Percentiles rank a stretch among this genome's conserved stretches.
Conservation (phyloP, 2,329 filamentous ascomycete species). For the Fusarium euwallaceae region DNA sequence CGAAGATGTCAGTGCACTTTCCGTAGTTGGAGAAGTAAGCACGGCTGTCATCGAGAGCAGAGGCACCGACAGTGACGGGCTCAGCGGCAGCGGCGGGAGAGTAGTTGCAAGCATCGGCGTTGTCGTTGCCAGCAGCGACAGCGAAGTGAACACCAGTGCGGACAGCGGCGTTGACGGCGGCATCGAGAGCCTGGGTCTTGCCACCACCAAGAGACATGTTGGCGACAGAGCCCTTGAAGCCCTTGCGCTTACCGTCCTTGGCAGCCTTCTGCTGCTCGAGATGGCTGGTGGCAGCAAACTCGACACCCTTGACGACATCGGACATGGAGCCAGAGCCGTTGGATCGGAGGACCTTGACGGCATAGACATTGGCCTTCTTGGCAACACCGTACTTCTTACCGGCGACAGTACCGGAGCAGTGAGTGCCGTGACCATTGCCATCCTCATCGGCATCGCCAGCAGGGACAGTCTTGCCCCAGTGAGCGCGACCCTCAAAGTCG, state of each 20-base stretch:
- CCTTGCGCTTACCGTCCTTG: slow-evolving; percentile 91
- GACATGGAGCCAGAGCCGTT: slow-evolving; percentile 99
- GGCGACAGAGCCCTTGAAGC: slow-evolving; percentile 98
- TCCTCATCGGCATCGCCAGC: slow-evolving; percentile 85
- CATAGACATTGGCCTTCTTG: slow-evolving; percentile 97
- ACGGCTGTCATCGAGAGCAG: slow-evolving; percentile 91
- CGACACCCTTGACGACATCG: slow-evolving; percentile 97
- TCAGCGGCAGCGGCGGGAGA: slow-evolving; percentile 93
- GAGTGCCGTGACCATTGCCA: slow-evolving; percentile 98
- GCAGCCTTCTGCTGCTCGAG: slow-evolving; percentile 79
- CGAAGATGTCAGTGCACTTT: slow-evolving; percentile 99
- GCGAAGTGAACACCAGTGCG: slow-evolving; percentile 95
- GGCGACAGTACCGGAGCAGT: slow-evolving; percentile 98
- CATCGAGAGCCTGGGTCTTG: slow-evolving; percentile 92
- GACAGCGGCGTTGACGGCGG: slow-evolving; percentile 94
- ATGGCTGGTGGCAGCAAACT: slow-evolving; percentile 90
- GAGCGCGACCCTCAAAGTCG: slow-evolving; percentile 95
- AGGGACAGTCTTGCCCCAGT: slow-evolving; percentile 98
- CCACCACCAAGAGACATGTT: slow-evolving; percentile 99
- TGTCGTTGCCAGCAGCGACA: slow-evolving; percentile 98
- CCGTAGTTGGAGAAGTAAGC: slow-evolving; percentile 99
- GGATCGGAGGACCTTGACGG: slow-evolving; percentile 97
- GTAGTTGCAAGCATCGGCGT: slow-evolving; percentile 99
- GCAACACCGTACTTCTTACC: slow-evolving; percentile 99
- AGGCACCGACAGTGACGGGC: slow-evolving; percentile 95